Conservation (phyloP, 2,329 filamentous ascomycete species). For the Aureobasidium uvarum region DNA sequence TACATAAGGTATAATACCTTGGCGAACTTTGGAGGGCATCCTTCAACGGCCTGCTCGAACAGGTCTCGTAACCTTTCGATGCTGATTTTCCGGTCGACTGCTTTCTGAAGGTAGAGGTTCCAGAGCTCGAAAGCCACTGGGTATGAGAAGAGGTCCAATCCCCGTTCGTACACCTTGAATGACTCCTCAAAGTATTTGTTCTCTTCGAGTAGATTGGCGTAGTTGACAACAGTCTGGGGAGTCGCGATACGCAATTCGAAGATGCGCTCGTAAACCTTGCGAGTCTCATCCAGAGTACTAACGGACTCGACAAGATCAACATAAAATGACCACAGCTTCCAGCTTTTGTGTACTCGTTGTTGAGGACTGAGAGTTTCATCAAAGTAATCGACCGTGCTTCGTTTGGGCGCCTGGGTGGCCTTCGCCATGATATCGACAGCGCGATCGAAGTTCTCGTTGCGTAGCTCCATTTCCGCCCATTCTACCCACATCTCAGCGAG, state of each 20-base stretch:
- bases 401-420: slow-evolving; percentile 92
- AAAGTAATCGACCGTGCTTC: slow-evolving; percentile 98
- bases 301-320: slow-evolving; percentile 97
- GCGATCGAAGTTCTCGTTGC: slow-evolving; percentile 92
- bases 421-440: slow-evolving; percentile 96
- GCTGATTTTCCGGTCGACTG: slow-evolving; percentile 90
- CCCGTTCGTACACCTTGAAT: slow-evolving; percentile 95
- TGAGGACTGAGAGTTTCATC: slow-evolving; percentile 92
- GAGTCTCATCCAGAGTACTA: slow-evolving; percentile 84
- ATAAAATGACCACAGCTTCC: slow-evolving; percentile 99
- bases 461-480: slow-evolving; percentile 97
- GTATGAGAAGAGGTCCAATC: slow-evolving; percentile 96
- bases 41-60: slow-evolving; percentile 95
- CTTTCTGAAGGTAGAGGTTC: slow-evolving; percentile 97
- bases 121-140: slow-evolving; percentile 97
- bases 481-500: slow-evolving; percentile 98
- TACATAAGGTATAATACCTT: slow-evolving; percentile 98
- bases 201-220: slow-evolving; percentile 91
- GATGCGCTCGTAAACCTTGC: slow-evolving; percentile 92
- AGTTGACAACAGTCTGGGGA: slow-evolving; percentile 97
- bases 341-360: slow-evolving; percentile 96
- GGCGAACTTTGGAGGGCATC: slow-evolving; percentile 91
- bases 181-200: slow-evolving; percentile 94
- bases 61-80: slow-evolving; percentile 92
- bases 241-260: slow-evolving; percentile 98